Evolutionary conservation across 441 rosid genomes (phyloP), one percentile per base, ranked within the genome.

Genomic region (Adansonia madagascariensis): DNA sequence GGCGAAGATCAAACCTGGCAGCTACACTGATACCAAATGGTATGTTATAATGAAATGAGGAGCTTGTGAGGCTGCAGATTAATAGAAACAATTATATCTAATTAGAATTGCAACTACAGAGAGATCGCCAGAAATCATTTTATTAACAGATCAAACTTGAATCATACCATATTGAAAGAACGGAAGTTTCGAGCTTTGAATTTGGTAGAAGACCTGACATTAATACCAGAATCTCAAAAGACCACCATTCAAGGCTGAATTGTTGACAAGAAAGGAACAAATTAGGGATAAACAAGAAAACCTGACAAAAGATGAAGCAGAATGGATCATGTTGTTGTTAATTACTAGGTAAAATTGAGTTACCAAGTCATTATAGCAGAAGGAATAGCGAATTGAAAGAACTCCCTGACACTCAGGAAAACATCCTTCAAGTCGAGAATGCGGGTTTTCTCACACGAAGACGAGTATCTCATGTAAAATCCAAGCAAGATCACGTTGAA

Each of bases 301-400:
- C 31, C 1, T 11, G 7, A 14, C 4, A 67, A 47, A 10, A 24
- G 47, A 47, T 14, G 14, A 8, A n/a, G 46, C 22, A 53, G 8
- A 52, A n/a, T 46, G 27, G 53, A 35, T 49, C 35, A 64, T 18
- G 27, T 1, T 20, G 0, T 12, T 11, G 56, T 57, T 6, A 1
- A 3, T 22, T 20, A 22, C 64, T 24, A 11, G n/a, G 1, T 2
- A 60, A 22, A 1, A 22, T 10, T 24, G 64, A 24, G 3, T 70
- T 85, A 83, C 86, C 84, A 81, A 31, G 77, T 49, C 85, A 87
- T 85, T 31, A 78, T 27, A 24, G 85, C 83, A 73, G 86, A 82
- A 69, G 84, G 84, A 39, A 80, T 55, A 15, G 79, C 81, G 8
- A 77, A 77, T 11, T 77, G 44, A 24, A 80, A 71, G 68, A 86